Evolutionary conservation across 371 early-diverging fungal species (phyloP).

Genomic region (Haplosporangium sp.): DNA sequence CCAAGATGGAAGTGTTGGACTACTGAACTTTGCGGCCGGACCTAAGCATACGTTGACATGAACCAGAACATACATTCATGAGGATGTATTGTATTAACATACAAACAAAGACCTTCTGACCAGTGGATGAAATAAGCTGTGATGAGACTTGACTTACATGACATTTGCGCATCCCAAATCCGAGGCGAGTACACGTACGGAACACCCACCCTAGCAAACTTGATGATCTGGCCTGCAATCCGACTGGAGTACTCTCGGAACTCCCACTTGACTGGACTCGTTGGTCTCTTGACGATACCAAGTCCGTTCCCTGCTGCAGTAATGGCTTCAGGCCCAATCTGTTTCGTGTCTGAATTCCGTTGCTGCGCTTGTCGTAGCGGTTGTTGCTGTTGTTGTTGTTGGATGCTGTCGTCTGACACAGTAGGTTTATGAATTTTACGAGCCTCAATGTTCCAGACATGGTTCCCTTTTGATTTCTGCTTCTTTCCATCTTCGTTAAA

Average conservation of each 20-base stretch:
- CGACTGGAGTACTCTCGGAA: slow-evolving; percentile 72
- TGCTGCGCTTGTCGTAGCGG: background rate
- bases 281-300: slow-evolving; percentile 5
- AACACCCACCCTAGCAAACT: slow-evolving; percentile 64
- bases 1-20: slow-evolving; percentile 74
- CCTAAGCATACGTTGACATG: slow-evolving; percentile 36
- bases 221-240: slow-evolving; percentile 65
- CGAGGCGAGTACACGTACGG: slow-evolving; percentile 68
- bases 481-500: slow-evolving; percentile 78
- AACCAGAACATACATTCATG: background rate
- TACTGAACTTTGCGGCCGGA: slow-evolving; percentile 70
- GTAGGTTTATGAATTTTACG: slow-evolving; percentile 53
- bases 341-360: slow-evolving; percentile 2
- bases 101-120: background rate
- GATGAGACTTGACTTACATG: slow-evolving; percentile 42
- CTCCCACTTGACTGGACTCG: slow-evolving; percentile 67
- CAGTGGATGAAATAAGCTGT: background rate
- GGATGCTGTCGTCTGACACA: background rate
- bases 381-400: background rate
- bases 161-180: slow-evolving; percentile 77
- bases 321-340: slow-evolving; percentile 21
- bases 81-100: background rate
- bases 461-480: slow-evolving; percentile 75
- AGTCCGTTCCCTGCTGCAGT: slow-evolving; percentile 26
- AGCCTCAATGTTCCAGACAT: slow-evolving; percentile 78